A percentile compares a stretch with the other conserved stretches of the same genome.
Evolutionary conservation across 2,329 filamentous ascomycete species (phyloP).

Genomic region (Ceratocystis albifundus): DNA sequence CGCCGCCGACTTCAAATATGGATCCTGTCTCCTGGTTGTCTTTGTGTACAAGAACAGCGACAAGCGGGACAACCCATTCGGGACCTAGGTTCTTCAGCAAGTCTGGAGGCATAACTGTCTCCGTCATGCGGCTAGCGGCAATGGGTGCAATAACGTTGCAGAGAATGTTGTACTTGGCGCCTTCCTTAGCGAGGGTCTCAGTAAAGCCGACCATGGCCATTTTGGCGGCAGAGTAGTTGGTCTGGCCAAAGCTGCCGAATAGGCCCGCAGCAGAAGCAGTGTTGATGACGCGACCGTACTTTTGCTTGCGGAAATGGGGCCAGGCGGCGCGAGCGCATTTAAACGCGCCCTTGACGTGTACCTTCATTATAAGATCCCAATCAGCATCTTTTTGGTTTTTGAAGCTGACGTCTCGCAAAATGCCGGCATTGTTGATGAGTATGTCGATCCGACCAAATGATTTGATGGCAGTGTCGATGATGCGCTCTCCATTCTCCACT

Average conservation of each 20-base stretch:
- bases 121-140: constrained; percentile 84
- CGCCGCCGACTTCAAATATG: constrained; percentile 90
- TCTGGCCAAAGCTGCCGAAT: constrained; percentile 90
- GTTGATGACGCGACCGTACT: constrained; percentile 94
- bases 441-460: constrained; percentile 79
- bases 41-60: constrained; percentile 77
- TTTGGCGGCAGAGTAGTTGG: constrained; percentile 96
- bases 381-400: constrained; percentile 97
- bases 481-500: constrained; percentile 85
- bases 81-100: constrained; percentile 75
- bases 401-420: constrained; percentile 88
- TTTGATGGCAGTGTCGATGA: constrained; percentile 80
- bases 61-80: constrained; percentile 88
- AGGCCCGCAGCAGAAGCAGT: constrained; percentile 91
- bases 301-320: constrained; percentile 97
- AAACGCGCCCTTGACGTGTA: constrained; percentile 88
- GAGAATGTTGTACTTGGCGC: constrained; percentile 93
- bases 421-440: constrained; percentile 96
- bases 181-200: constrained; percentile 95
- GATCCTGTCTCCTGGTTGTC: constrained; percentile 77
- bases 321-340: constrained; percentile 91
- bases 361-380: constrained; percentile 89
- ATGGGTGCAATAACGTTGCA: constrained; percentile 92
- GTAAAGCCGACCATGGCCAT: constrained; percentile 92
- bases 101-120: constrained; percentile 92